phyloP scores from a whole-genome alignment of 1,284 basidiomycete species.

The Boletus sp. region DNA sequence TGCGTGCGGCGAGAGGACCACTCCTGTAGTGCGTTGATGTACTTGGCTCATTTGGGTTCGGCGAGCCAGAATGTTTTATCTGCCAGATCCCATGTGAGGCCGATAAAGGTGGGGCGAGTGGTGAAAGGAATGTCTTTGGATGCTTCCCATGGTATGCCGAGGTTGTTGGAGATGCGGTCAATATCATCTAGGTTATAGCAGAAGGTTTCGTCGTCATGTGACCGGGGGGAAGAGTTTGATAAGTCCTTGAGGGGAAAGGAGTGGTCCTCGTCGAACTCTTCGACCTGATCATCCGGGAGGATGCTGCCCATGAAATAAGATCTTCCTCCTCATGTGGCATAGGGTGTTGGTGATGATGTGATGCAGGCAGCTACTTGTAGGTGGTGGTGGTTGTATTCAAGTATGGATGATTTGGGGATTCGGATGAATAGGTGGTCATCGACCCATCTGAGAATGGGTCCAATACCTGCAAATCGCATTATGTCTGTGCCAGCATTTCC shows the following conservation, averaged over 20 bases:
- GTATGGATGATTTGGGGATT: slow-evolving; percentile 7
- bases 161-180: slow-evolving; percentile 25
- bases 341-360: too few species aligned
- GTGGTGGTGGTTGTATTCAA: not conserved
- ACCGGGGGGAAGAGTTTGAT: too few species aligned
- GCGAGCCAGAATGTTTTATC: not conserved
- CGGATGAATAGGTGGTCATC: slow-evolving; percentile 46
- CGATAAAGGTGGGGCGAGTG: slow-evolving; percentile 13
- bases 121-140: too few species aligned
- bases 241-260: not conserved
- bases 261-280: slow-evolving; percentile 8
- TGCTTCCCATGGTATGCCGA: slow-evolving; percentile 25
- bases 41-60: slow-evolving; percentile 1
- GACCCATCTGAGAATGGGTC: slow-evolving; percentile 45
- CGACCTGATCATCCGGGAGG: not conserved
- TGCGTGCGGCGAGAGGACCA: not conserved
- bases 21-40: not conserved
- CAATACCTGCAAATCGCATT: slow-evolving; percentile 33
- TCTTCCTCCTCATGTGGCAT: too few species aligned
- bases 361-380: too few species aligned
- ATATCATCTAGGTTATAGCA: not conserved
- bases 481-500: slow-evolving; percentile 40
- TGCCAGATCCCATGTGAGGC: slow-evolving; percentile 26
- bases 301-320: too few species aligned
- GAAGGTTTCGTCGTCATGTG: not conserved